Evolutionary conservation across 192 early-diverging fungal genomes (phyloP).

Genomic region (Umbelopsis vinacea): DNA sequence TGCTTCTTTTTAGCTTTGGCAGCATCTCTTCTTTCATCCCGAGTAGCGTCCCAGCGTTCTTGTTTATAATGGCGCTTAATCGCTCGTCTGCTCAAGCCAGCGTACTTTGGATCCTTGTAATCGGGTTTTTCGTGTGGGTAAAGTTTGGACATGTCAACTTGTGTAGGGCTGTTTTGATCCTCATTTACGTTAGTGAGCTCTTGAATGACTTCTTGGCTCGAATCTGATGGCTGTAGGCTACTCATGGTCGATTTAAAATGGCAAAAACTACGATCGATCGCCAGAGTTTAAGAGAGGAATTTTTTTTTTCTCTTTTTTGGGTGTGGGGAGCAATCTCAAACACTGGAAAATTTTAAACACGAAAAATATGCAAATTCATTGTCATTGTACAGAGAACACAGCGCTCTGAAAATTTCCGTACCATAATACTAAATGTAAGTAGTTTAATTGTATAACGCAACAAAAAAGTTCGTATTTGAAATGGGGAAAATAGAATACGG

Average conservation of each 20-base stretch:
- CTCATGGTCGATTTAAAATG: neutral
- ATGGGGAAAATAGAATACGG: neutral
- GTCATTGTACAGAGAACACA: too few relatives aligned
- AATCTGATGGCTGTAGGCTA: neutral
- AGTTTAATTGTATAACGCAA: neutral
- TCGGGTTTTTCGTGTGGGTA: conserved; percentile 10
- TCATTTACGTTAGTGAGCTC: neutral
- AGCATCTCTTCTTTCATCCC: conserved; percentile 50
- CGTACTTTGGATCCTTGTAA: conserved; percentile 44
- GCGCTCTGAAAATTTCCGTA: neutral
- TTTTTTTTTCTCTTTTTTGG: too few relatives aligned
- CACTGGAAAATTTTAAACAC: too few relatives aligned
- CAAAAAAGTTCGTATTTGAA: neutral
- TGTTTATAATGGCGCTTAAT: conserved; percentile 73
- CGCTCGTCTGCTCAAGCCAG: conserved; percentile 68
- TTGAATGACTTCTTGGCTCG: neutral
- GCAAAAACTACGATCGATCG: neutral
- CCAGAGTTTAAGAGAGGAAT: neutral
- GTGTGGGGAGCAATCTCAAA: too few relatives aligned
- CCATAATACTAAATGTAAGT: conserved; percentile 5
- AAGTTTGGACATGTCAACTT: neutral
- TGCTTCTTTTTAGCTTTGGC: conserved; percentile 55
- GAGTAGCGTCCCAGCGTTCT: conserved; percentile 54
- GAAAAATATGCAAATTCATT: too few relatives aligned
- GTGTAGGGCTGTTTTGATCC: neutral